Evolutionary conservation across 805 yeast genomes (phyloP), one percentile per base, ranked within the genome.

Genomic region (Wickerhamiella hasegawae): DNA sequence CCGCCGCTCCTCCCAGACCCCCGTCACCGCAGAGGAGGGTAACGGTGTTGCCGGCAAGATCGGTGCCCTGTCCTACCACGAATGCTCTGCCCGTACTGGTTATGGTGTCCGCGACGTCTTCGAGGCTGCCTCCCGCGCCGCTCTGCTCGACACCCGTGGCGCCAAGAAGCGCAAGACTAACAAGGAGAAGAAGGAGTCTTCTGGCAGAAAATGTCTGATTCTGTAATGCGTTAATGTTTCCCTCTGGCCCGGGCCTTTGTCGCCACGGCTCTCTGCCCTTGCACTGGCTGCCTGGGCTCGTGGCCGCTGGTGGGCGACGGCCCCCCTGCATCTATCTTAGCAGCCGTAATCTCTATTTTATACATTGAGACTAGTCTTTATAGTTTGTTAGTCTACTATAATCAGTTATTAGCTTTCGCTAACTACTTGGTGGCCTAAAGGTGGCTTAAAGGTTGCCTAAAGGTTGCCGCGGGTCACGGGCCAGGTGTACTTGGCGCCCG

Each of bases 71-170:
- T 72, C 75, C 56, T 83, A 83, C 59, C 68, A 80, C 52, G 95
- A 83, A 65, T 83, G 95, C 68, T 82, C 94, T 35, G 94, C 94
- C 63, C 46, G 49, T 25, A 74, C 82, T 46, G 84, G 84, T 53
- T 77, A 76, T 58, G 93, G 93, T 62, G 95, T 83, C 40, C 76
- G 82, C 58, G 93, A 82, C 58, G 94, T 84, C 40, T 83, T 83
- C 54, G 92, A 81, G 63, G 74, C 80, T 46, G 94, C 95, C 23
- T 82, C 94, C 18, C 71, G 94, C 58, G 94, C 94, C 38, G 81
- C 94, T 15, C 69, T 83, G 50, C 70, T 68, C 65, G 71, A 74
- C 35, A 33, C 28, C 27, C 35, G 35, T 31, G 28, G 34, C 18
- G 33, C 24, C 25, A 5, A 16, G 22, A 33, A 26, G 18, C 21